Base-by-base conservation (phyloP, 768 basidiomycete species). In the Amanita fuliginea region DNA sequence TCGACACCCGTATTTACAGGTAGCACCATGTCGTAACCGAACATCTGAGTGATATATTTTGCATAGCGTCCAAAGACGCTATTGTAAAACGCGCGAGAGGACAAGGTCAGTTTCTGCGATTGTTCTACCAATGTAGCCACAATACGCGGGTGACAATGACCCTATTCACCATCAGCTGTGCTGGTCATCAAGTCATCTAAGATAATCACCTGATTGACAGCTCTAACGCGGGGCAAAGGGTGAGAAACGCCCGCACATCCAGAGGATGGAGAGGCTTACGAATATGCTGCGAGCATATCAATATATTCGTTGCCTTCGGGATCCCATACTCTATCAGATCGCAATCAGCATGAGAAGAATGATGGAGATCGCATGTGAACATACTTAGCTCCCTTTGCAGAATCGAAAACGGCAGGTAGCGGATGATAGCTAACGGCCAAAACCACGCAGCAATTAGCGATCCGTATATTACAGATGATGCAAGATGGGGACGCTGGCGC, bases 1-100 rank as follows among this genome's bases (percentile, higher is more conserved):
- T 99, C 96, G 0, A 93, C 93, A 41, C 95, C 95, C 0, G 95
- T 98, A 74, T 99, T 99, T 93, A 98, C 96, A 19, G 95, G 94
- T 7, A 98, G 73, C 1, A 96, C 91, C 82, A 92, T 93, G 54
- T 95, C 94, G 64, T 87, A 97, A 10, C 83, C 84, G 60, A 95
- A 92, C 67, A 87, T 77, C 51, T 78, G 69, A 1, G 86, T 90
- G 52, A 97, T 73, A 63, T 80, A 77, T 68, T 87, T 75, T 1
- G 93, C 91, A 64, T 93, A 99, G n/a, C 71, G 74, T 0, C 92
- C 93, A 56, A 99, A 89, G 54, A 84, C 75, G 42, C 83, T 83
- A 59, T 95, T 96, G 72, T 97, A 91, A 73, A 99, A 98, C 0
- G 96, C 96, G 53, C 96, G 77, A 39, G 94, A 96, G 4, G 91